Percentiles rank a stretch among this genome's conserved stretches.
Conservation (phyloP, 768 basidiomycete species). For the Xerocomus spinulosus region DNA sequence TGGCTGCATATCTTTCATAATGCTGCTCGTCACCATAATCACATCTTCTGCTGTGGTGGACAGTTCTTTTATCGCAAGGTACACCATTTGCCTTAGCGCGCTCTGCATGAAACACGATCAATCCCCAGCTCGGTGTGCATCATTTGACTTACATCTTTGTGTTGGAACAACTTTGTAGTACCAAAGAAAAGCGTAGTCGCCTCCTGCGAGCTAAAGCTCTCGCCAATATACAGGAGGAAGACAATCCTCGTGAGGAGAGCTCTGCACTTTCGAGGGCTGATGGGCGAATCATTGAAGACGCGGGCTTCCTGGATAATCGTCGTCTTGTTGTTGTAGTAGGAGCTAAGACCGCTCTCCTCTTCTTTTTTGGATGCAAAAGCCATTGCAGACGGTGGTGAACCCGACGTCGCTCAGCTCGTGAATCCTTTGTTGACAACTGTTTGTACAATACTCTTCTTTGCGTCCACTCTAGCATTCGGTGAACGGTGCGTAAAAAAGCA, state of each 20-base stretch:
- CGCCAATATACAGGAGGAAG: conserved; percentile 93
- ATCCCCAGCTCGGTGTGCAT: not conserved
- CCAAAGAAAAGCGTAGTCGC: conserved; percentile 98
- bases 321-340: conserved; percentile 95
- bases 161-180: conserved; percentile 97
- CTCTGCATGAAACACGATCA: conserved; percentile 46
- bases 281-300: conserved; percentile 98
- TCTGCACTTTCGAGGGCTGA: conserved; percentile 95
- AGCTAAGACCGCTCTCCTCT: conserved; percentile 89
- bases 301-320: conserved; percentile 98
- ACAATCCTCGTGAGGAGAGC: conserved; percentile 95
- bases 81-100: conserved; percentile 95
- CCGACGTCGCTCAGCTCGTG: conserved; percentile 15
- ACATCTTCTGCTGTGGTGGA: conserved; percentile 96
- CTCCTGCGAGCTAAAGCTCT: conserved; percentile 91
- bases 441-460: conserved; percentile 2
- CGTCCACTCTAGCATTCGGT: too few relatives aligned
- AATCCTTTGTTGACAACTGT: conserved; percentile 21
- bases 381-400: conserved; percentile 48
- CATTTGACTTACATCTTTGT: conserved; percentile 83
- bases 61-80: conserved; percentile 97
- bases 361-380: conserved; percentile 91
- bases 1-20: conserved; percentile 99
- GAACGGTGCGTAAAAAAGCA: not conserved
- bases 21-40: conserved; percentile 98